Conservation (phyloP, 768 basidiomycete species). For the Suillus tomentosus region DNA sequence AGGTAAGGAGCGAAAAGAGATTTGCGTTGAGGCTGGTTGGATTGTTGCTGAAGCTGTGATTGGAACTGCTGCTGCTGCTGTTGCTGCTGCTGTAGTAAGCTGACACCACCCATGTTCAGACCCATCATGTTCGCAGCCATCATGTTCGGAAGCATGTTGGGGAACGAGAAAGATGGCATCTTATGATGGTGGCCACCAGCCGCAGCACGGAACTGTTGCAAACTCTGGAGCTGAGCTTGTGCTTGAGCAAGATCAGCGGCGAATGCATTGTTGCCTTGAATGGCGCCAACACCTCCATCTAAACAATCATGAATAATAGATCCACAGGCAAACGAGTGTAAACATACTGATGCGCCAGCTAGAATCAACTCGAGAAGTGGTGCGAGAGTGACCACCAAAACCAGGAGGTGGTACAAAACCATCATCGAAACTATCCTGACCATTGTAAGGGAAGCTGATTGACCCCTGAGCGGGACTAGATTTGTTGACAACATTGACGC, state of each 20-base stretch:
- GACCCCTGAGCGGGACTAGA: slow-evolving; percentile 47
- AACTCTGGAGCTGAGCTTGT: slow-evolving; percentile 92
- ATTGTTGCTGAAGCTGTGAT: slow-evolving; percentile 92
- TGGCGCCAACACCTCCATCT: slow-evolving; percentile 66
- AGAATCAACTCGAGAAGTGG: slow-evolving; percentile 74
- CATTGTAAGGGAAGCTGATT: slow-evolving; percentile 50
- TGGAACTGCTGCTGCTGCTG: slow-evolving; percentile 77
- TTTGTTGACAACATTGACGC: slow-evolving; percentile 91
- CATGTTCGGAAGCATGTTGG: slow-evolving; percentile 97
- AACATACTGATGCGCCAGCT: slow-evolving; percentile 89
- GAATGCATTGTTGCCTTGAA: slow-evolving; percentile 62
- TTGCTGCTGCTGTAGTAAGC: slow-evolving; percentile 89
- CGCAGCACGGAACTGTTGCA: slow-evolving; percentile 96
- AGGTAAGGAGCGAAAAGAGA: slow-evolving; percentile 98
- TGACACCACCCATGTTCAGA: slow-evolving; percentile 77
- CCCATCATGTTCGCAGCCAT: slow-evolving; percentile 98
- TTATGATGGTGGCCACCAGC: slow-evolving; percentile 94
- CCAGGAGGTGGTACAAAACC: slow-evolving; percentile 64
- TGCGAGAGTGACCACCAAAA: slow-evolving; percentile 72
- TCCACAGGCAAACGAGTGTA: background rate
- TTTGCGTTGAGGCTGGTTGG: slow-evolving; percentile 92
- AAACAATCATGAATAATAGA: slow-evolving; percentile 2
- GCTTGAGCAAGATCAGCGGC: slow-evolving; percentile 92
- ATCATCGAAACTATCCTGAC: slow-evolving; percentile 77
- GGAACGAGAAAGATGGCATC: slow-evolving; percentile 97